A percentile compares a stretch with the other conserved stretches of the same genome.
Evolutionary conservation across 2,329 filamentous ascomycete species (phyloP).

Genomic region (Penicillium sp.): DNA sequence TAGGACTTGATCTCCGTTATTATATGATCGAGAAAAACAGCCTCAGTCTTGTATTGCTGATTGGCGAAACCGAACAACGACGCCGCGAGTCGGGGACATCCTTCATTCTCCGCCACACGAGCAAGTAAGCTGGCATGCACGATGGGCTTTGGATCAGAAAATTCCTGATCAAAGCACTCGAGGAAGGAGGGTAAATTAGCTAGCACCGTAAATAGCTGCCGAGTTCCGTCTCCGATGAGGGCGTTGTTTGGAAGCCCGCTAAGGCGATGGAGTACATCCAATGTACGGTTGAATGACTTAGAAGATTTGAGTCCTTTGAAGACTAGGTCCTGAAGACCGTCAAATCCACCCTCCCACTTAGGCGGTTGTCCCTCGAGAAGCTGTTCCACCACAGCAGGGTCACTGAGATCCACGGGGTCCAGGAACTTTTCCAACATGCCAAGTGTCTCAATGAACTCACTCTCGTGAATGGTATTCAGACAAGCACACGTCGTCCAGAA

Average conservation of each 20-base stretch:
- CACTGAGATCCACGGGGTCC: conserved; percentile 76
- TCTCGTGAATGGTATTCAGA: conserved; percentile 93
- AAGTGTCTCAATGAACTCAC: conserved; percentile 87
- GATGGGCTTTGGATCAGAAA: conserved; percentile 56
- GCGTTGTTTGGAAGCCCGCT: conserved; percentile 75
- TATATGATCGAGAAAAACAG: conserved; percentile 74
- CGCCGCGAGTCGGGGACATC: conserved; percentile 65
- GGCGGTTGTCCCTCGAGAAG: conserved; percentile 77
- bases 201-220: conserved; percentile 80
- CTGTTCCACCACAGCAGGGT: conserved; percentile 65
- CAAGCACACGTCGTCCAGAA: conserved; percentile 99
- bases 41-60: conserved; percentile 64
- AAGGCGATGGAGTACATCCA: conserved; percentile 76
- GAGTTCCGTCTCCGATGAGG: conserved; percentile 77
- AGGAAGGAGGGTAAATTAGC: conserved; percentile 90
- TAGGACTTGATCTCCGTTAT: conserved; percentile 72
- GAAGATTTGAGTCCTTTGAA: conserved; percentile 93
- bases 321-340: conserved; percentile 79
- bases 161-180: conserved; percentile 69
- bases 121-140: conserved; percentile 70
- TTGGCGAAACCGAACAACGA: conserved; percentile 71
- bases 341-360: conserved; percentile 86
- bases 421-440: conserved; percentile 88
- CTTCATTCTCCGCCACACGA: conserved; percentile 70
- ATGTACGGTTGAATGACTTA: conserved; percentile 72